Base-by-base conservation (phyloP, 768 basidiomycete genomes). In the Boletus reticuloceps region DNA sequence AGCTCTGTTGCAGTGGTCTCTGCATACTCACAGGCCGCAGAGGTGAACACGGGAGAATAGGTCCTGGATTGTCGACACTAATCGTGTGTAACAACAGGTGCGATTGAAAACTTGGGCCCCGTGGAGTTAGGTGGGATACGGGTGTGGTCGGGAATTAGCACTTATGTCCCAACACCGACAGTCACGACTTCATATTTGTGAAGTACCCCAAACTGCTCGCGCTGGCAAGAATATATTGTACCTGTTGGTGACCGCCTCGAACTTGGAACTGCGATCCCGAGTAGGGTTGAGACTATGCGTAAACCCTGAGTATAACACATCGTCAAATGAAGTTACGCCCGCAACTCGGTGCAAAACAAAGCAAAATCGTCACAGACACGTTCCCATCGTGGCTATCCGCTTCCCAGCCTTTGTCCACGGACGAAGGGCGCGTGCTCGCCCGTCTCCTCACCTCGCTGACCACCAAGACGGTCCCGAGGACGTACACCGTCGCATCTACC, bases 151-250 rank as follows among this genome's bases (percentile, higher is more conserved):
- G 75, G n/a, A n/a, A n/a, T n/a, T 94, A 68, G 92, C 93, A 66
- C 95, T 98, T 91, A 98, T 94, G 3, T 94, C 94, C 47, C 94
- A 78, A 56, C 91, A 75, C 91, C 91, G 27, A 86, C 81, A 6
- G 91, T 89, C 29, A 93, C 91, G 25, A 98, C 92, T 69, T 99
- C 95, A 19, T 93, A 82, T 74, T 95, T 95, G 97, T 92, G 2
- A 94, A 97, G 71, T 90, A 94, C 4, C 97, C 97, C 0, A 91
- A 92, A 61, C 87, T 93, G 54, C 93, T 94, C 0, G 94, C 87
- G 2, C 94, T 91, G 14, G 94, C 95, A 48, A 99, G 86, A 47
- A 98, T 89, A 64, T 94, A 90, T 41, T 90, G 88, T 12, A 97
- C 94, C 55, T 94, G 91, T 45, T 88, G 86, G 74, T 98, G 41